Base-by-base conservation (phyloP, 2,329 filamentous ascomycete genomes). In the Claviceps humidiphila region DNA sequence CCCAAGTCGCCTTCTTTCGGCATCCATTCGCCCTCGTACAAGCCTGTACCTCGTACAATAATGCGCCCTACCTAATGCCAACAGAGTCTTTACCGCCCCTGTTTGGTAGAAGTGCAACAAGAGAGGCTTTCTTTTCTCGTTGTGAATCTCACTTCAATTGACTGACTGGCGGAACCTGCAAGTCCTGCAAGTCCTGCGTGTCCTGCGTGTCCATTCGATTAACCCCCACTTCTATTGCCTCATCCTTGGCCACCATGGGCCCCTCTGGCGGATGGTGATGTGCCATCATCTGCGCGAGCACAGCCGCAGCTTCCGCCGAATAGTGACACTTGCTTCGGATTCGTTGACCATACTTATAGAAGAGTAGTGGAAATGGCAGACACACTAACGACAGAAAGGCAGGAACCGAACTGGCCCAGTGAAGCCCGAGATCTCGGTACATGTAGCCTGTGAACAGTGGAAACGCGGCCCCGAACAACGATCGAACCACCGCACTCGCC, bases 331-430 rank as follows among this genome's bases (percentile, higher is more conserved):
- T 78, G 63, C 74, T 70, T 22, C 85, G 75, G 59, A 90, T 84
- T 9, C 50, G 49, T 39, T 61, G 30, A 56, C 86, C 86, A 63
- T 87, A 88, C 59, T 77, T 81, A 70, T 86, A 87, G 66, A 91
- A 87, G 16, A 91, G 64, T 65, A 86, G 84, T 0, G 87, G 86
- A 61, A 87, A 84, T 0, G 87, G 85, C 17, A 88, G 71, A 65
- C 85, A 89, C 11, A 74, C 76, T 3, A 89, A 64, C 0, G 85
- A 79, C 3, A 91, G 71, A 68, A 91, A 90, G 0, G 81, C 87
- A 0, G 85, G 86, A 14, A 91, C 71, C 0, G 79, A 81, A 38
- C 76, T 81, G 1, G 84, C 87, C 87, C 86, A 90, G 68, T 89
- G 84, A 52, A 85, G 82, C 47, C 86, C 84, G 2, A 85, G 72